Base-by-base conservation (phyloP, 345 rosid genomes). In the Trapa incisa region DNA sequence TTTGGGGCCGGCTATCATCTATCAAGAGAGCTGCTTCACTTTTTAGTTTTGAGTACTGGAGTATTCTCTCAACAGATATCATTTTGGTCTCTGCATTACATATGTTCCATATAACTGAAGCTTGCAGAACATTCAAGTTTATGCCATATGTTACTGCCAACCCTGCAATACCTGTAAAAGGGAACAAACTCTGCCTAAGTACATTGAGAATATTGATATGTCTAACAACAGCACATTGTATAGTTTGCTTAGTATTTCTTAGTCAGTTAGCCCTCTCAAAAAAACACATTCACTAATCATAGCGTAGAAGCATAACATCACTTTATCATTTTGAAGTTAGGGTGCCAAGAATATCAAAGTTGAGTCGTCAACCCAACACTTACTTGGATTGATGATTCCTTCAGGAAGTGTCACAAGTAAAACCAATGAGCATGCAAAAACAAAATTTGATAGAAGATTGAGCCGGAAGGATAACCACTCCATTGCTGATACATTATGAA, bases 391-490 rank as follows among this genome's bases (percentile, higher is more conserved):
- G 74, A 92, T 89, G 56, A 88, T 73, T 84, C 98, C 98, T 81
- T 89, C 97, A 70, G 97, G 98, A 32, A 92, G 93, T 64, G 84
- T 78, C 62, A 89, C 96, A 73, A 92, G 87, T 77, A 92, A 74
- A 66, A 88, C 85, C 83, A 92, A 71, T 42, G 98, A 84, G 79
- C 85, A 89, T 37, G 93, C 97, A 78, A 92, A 89, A 33, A 92
- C 93, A 73, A 89, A 89, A 77, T 89, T 89, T 66, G 98, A 92
- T 52, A 92, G 80, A 38, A 92, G 7, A 79, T 89, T 89, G 73
- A 92, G 78, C 73, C 98, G 80, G 82, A 88, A 89, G 69, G 92
- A 89, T 71, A 92, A 91, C 98, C 98, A 92, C 71, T 92, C 98
- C 97, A 92, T 89, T 43, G 98, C 96, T 35, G 97, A 75, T 63